Evolutionary conservation across 108 stramenopile species (phyloP), one percentile per base, ranked within the genome.

Genomic region (Nitzschia inconspicua): DNA sequence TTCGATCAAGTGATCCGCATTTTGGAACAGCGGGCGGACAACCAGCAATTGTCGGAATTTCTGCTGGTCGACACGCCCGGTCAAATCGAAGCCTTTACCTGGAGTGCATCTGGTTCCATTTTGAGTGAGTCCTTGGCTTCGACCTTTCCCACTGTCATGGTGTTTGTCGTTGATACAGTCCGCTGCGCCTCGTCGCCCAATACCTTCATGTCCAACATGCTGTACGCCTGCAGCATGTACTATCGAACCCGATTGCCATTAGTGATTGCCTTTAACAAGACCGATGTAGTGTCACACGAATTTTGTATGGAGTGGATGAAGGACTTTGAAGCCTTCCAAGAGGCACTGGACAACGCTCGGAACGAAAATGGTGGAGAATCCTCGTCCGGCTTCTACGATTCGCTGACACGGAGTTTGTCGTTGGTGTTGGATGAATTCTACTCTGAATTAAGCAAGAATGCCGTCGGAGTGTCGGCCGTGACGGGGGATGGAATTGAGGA

Each of bases 131-230:
- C 94, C 4, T 80, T 99, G 4, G 96, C 97, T 8, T 73, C 89
- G 16, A 65, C 97, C 13, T 96, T 98, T 75, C 97, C 99, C 31
- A 99, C 99, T 14, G 77, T 93, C 11, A 50, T 99, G 28, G 77
- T 92, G 19, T 99, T 95, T 66, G 96, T 99, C 6, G 85, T 97
- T 18, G 97, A 99, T 67, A 97, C 98, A 24, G 96, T 96, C 31
- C 91, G 98, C 42, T 96, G 95, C 44, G 76, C 91, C 2, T 75
- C 70, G 26, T 84, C 82, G 1, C 97, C 97, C 10, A 93, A 96
- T 46, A 99, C 99, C 5, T 99, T 99, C 68, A 99, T 99, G 99
- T 86, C 83, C 72, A 99, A 99, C 75, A 99, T 99, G 99, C 79
- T 99, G 8, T 99, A 99, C 65, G 97, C 98, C 0, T 98, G 97